Percentiles rank a stretch among this genome's conserved stretches.
These are phyloP conservation scores for Trypanosoma rangeli DNA, from an alignment of 208 protist genomes.

Conservation along the genomic window DNA sequence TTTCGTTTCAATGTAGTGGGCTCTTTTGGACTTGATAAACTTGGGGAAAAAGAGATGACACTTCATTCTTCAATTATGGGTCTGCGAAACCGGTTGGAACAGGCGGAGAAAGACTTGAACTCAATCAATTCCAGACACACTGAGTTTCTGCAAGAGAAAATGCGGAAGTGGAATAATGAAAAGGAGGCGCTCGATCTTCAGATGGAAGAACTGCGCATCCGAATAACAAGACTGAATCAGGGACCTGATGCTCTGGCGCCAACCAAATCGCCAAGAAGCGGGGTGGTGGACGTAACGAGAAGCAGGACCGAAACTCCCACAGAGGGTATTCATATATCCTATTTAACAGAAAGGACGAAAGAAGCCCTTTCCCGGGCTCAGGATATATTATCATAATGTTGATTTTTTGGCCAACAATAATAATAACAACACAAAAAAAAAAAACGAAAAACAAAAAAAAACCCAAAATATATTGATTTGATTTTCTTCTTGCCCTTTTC, in stretches of 20 bases:
- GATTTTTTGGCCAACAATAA: background rate
- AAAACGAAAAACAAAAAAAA: background rate
- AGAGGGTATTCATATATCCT: constrained; percentile 1
- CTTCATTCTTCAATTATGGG: constrained; percentile 17
- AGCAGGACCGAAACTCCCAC: background rate
- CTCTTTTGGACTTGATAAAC: constrained; percentile 10
- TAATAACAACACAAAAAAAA: background rate
- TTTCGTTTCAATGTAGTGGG: constrained; percentile 8
- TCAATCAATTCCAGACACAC: background rate
- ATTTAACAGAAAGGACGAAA: constrained; percentile 15
- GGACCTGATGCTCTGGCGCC: constrained; percentile 1
- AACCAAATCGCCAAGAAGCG: background rate
- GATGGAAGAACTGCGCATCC: constrained; percentile 12
- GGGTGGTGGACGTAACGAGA: background rate
- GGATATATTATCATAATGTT: constrained; percentile 13
- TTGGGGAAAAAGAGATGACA: constrained; percentile 6
- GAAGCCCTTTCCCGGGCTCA: constrained; percentile 12
- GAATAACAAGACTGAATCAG: constrained; percentile 19
- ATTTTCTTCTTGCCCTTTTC: constrained; percentile 3
- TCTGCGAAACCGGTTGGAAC: constrained; percentile 13
- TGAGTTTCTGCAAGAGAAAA: constrained; percentile 8
- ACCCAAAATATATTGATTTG: background rate
- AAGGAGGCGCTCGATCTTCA: constrained; percentile 19
- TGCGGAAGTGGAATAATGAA: constrained; percentile 15
- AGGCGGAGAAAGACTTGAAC: constrained; percentile 11